Conservation (phyloP, 2,329 filamentous ascomycete genomes). For the Tolypocladium ophioglossoides region DNA sequence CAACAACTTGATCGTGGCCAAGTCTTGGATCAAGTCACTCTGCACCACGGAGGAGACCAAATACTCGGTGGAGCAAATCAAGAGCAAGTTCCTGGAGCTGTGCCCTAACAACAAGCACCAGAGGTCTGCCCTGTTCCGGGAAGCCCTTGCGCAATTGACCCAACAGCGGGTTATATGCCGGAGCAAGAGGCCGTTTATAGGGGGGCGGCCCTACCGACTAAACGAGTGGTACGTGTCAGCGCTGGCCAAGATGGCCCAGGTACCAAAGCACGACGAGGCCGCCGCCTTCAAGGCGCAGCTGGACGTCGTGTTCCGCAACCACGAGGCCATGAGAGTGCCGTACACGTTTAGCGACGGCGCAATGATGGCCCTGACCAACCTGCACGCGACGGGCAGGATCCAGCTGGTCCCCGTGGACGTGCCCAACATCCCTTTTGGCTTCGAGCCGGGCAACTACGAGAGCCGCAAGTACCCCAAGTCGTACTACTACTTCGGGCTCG, state of each 20-base stretch:
- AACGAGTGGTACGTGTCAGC: constrained; percentile 46
- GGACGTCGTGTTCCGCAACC: constrained; percentile 41
- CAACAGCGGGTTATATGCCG: constrained; percentile 45
- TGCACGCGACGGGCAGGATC: constrained; percentile 50
- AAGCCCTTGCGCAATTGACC: constrained; percentile 37
- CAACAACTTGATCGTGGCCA: constrained; percentile 32
- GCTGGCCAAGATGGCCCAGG: constrained; percentile 45
- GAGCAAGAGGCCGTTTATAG: constrained; percentile 46
- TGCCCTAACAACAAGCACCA: constrained; percentile 25
- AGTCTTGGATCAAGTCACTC: constrained; percentile 49
- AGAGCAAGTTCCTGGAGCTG: constrained; percentile 40
- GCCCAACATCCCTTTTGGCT: constrained; percentile 56
- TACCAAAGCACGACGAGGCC: constrained; percentile 46
- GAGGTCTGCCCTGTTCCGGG: constrained; percentile 34
- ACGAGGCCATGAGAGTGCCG: constrained; percentile 33
- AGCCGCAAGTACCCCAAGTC: constrained; percentile 56
- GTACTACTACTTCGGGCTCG: constrained; percentile 53
- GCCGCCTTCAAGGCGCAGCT: constrained; percentile 48
- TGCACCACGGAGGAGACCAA: constrained; percentile 40
- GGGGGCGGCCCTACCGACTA: constrained; percentile 52
- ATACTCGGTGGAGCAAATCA: constrained; percentile 38
- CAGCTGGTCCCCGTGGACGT: constrained; percentile 42
- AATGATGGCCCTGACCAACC: constrained; percentile 55
- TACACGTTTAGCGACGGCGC: constrained; percentile 52
- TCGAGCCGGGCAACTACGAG: constrained; percentile 61